These are phyloP conservation scores for Pulveroboletus sp. DNA, from an alignment of 768 basidiomycete genomes.

Conservation along the genomic window DNA sequence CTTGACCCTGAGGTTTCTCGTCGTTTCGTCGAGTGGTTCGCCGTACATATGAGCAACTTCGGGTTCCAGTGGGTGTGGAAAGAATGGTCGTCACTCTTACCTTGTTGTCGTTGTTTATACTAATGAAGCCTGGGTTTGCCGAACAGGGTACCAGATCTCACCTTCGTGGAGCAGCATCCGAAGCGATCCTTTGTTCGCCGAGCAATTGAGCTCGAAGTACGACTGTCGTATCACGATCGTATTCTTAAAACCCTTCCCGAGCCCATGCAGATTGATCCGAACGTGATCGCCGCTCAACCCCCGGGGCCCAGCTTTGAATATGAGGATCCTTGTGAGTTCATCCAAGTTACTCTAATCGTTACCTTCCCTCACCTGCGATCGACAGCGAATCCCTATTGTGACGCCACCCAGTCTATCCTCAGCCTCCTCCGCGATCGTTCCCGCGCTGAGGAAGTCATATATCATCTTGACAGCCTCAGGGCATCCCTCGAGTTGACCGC, in stretches of 20 bases:
- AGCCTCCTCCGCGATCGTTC: slow-evolving; percentile 78
- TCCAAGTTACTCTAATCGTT: background rate
- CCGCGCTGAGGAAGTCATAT: slow-evolving; percentile 75
- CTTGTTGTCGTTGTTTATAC: background rate
- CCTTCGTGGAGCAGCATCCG: slow-evolving; percentile 71
- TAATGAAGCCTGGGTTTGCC: background rate
- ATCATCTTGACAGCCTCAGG: slow-evolving; percentile 67
- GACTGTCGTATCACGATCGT: slow-evolving; percentile 90
- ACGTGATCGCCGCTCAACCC: slow-evolving; percentile 61
- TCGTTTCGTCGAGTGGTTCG: slow-evolving; percentile 92
- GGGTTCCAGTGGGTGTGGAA: slow-evolving; percentile 99
- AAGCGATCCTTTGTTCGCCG: slow-evolving; percentile 84
- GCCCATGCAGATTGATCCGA: slow-evolving; percentile 64
- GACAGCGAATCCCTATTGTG: slow-evolving; percentile 70
- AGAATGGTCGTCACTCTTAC: slow-evolving; percentile 67
- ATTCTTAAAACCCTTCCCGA: slow-evolving; percentile 86
- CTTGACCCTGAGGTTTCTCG: slow-evolving; percentile 81
- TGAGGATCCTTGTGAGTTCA: slow-evolving; percentile 63
- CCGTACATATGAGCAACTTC: slow-evolving; percentile 96
- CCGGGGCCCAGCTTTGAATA: slow-evolving; percentile 82
- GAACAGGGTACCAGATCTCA: slow-evolving; percentile 79
- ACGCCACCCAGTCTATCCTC: slow-evolving; percentile 73
- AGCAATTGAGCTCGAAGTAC: slow-evolving; percentile 83
- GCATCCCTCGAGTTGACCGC: slow-evolving; percentile 52
- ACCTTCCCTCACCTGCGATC: background rate